phyloP scores from a whole-genome alignment of 2,329 filamentous ascomycete genomes.

The Hypoxylon sp. region DNA sequence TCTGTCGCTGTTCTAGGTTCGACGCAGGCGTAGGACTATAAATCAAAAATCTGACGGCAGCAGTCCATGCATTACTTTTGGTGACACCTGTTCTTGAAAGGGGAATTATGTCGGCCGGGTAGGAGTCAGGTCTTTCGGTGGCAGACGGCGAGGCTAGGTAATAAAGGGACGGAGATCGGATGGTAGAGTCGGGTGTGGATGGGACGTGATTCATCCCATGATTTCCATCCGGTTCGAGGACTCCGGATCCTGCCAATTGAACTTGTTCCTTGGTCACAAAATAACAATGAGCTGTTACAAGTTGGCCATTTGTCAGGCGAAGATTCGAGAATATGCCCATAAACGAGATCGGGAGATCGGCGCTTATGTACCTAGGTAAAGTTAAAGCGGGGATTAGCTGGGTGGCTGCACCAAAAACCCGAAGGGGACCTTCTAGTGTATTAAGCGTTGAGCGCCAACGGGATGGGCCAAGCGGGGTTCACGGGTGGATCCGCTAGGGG shows the following conservation, averaged over 20 bases:
- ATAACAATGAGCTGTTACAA: background rate
- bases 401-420: too few relatives aligned
- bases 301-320: conserved; percentile 16
- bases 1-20: conserved; percentile 1
- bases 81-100: conserved; percentile 4
- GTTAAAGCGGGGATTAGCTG: background rate
- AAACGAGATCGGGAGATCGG: conserved; percentile 3
- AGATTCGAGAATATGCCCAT: conserved; percentile 17
- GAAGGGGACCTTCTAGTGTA: too few relatives aligned
- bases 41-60: conserved; percentile 3
- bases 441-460: background rate
- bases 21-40: conserved; percentile 10
- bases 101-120: background rate
- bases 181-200: background rate
- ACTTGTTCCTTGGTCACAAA: background rate
- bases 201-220: conserved; percentile 8
- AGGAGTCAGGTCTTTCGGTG: background rate
- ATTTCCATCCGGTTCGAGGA: conserved; percentile 29
- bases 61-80: conserved; percentile 9
- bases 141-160: conserved; percentile 2
- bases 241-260: conserved; percentile 6
- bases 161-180: background rate
- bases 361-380: background rate
- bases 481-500: background rate
- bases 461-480: background rate